Base-by-base conservation (phyloP, 257 asterid species). In the Sherardia arvensis region DNA sequence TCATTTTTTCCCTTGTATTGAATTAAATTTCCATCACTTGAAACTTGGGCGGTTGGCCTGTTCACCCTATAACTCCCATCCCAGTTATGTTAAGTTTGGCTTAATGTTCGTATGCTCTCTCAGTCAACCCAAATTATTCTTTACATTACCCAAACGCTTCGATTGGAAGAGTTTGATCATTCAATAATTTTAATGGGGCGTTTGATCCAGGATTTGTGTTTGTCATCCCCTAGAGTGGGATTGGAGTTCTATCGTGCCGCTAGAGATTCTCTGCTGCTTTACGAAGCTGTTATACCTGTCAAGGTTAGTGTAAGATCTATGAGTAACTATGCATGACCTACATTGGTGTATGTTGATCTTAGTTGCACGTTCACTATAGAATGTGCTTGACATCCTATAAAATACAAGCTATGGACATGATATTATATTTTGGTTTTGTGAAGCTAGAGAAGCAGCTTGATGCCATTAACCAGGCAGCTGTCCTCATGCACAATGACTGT, bases 401-500 rank as follows among this genome's bases (percentile, higher is more conserved):
- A 20, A 53, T 40, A 43, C 22, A 17, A 62, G 49, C 23, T 3
- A 32, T 61, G 64, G 69, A 53, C 23, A 65, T 78, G 58, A 66
- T 40, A 33, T 63, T 26, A 34, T 66, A 63, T 57, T 72, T 79
- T 70, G 51, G 69, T 71, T 70, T 70, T 79, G 25, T 73, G 84
- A 71, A 90, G 99, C 88, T 90, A 69, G 89, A 93, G 71, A 87
- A 81, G 77, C 95, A 87, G 79, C 96, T 93, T 67, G 99, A 84
- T 69, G 72, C 90, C 69, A 86, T 90, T 62, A 85, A 84, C 85
- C 97, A 93, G 84, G 90, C 94, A 8, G 91, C 96, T 29, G 85
- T 90, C 77, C 96, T 87, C 71, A 78, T 87, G 82, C 92, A 90
- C 82, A 93, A 93, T 60, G 99, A 93, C 71, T 93, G 97, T 70